Conservation (phyloP, 208 protist species). For the Trypanosoma melophagium region DNA sequence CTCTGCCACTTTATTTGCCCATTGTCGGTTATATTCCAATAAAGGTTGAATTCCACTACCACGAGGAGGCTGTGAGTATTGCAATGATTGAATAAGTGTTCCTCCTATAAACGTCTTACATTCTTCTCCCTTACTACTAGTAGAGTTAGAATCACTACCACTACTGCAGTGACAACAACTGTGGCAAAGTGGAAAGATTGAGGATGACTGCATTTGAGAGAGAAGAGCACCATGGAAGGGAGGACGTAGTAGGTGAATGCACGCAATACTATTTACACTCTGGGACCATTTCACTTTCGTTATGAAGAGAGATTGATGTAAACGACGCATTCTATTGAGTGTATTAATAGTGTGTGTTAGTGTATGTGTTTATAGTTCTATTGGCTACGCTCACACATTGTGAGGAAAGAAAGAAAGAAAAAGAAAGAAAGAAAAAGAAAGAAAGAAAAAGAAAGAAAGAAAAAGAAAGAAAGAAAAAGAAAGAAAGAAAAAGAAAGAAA, state of each 20-base stretch:
- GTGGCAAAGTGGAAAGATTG: not conserved
- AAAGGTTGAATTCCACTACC: conserved; percentile 76
- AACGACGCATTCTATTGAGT: not conserved
- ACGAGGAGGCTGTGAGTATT: conserved; percentile 58
- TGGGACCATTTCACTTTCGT: not conserved
- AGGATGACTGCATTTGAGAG: not conserved
- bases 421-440: conserved; percentile 11
- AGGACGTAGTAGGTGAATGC: not conserved
- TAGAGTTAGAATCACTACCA: not conserved
- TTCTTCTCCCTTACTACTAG: conserved; percentile 7
- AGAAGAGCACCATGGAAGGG: not conserved
- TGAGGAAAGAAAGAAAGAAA: not conserved
- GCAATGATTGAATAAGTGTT: conserved; percentile 57
- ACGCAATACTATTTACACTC: conserved; percentile 13
- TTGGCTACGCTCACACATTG: no score
- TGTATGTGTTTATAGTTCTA: no score
- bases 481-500: not conserved
- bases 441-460: not conserved
- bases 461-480: not conserved
- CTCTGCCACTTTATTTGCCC: conserved; percentile 69
- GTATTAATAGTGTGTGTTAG: no score
- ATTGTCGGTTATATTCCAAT: conserved; percentile 88
- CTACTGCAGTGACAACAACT: conserved; percentile 15
- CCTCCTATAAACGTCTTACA: conserved; percentile 38
- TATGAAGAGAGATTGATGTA: not conserved